Percentiles rank a stretch among this genome's conserved stretches.
Conservation (phyloP, 2,329 filamentous ascomycete species). For the Penicillium nordicum region DNA sequence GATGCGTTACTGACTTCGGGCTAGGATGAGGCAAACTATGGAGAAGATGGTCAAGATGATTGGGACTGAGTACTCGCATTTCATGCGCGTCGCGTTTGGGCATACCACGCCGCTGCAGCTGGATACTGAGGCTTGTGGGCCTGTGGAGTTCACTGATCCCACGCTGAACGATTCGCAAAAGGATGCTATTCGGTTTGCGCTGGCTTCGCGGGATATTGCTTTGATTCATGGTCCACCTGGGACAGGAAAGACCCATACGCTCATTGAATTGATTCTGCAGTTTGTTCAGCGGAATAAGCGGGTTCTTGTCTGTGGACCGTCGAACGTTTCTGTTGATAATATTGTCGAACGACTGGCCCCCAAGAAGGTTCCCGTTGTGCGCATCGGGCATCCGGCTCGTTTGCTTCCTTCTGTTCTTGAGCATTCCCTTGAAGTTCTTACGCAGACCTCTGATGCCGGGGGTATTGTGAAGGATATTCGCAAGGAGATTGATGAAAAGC, state of each 20-base stretch:
- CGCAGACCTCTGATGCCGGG: constrained; percentile 83
- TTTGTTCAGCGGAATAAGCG: constrained; percentile 69
- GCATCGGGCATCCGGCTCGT: constrained; percentile 87
- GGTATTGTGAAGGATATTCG: constrained; percentile 86
- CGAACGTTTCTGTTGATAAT: constrained; percentile 97
- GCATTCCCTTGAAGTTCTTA: constrained; percentile 88
- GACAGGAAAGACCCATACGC: constrained; percentile 93
- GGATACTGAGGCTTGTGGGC: constrained; percentile 45
- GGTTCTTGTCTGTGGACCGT: constrained; percentile 90
- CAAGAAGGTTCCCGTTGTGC: constrained; percentile 80
- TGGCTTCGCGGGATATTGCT: constrained; percentile 76
- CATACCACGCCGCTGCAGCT: constrained; percentile 52
- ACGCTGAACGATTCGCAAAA: constrained; percentile 61
- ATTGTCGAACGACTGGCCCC: constrained; percentile 88
- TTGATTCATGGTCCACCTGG: constrained; percentile 94
- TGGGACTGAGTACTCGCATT: constrained; percentile 54
- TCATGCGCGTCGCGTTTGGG: constrained; percentile 61
- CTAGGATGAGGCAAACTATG: constrained; percentile 63
- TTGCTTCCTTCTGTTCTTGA: constrained; percentile 82
- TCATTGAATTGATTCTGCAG: constrained; percentile 94
- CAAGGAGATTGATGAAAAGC: constrained; percentile 88
- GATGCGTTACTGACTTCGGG: constrained; percentile 9
- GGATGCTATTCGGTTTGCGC: constrained; percentile 70
- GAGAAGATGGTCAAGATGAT: constrained; percentile 54
- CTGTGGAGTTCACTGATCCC: constrained; percentile 54